phyloP scores from a whole-genome alignment of 257 asterid species.

The Perilla frutescens region DNA sequence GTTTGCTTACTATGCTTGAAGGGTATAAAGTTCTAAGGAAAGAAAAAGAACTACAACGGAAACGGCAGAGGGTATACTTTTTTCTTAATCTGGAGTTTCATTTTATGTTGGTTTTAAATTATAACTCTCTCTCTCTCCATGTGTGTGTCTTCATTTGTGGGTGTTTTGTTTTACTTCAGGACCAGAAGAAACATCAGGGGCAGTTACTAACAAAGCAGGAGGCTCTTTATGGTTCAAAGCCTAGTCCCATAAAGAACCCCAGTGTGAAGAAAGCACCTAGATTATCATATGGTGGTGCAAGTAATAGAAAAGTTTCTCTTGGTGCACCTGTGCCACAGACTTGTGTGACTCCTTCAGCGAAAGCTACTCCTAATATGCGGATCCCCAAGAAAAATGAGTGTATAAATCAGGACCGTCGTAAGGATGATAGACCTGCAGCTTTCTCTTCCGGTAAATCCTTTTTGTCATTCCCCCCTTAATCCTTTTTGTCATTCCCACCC shows the following conservation, averaged over 20 bases:
- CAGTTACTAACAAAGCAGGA: conserved; percentile 68
- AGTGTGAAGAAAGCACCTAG: conserved; percentile 55
- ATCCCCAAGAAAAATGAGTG: conserved; percentile 42
- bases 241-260: conserved; percentile 65
- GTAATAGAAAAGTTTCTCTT: conserved; percentile 56
- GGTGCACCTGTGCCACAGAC: conserved; percentile 52
- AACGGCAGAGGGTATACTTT: conserved; percentile 72
- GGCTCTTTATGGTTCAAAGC: conserved; percentile 69
- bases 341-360: conserved; percentile 39
- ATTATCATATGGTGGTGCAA: conserved; percentile 52
- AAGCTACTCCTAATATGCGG: conserved; percentile 47
- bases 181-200: conserved; percentile 72
- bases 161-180: conserved; percentile 49
- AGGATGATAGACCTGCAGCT: conserved; percentile 56
- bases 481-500: background rate
- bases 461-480: background rate
- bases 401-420: conserved; percentile 37
- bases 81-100: conserved; percentile 7
- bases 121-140: conserved; percentile 13
- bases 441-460: conserved; percentile 60
- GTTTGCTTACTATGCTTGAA: conserved; percentile 80
- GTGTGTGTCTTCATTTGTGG: background rate
- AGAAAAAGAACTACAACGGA: conserved; percentile 84
- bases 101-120: background rate
- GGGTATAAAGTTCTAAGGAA: conserved; percentile 61